These are phyloP conservation scores for Elongisporangium undulatum DNA, from an alignment of 352 stramenopile genomes.

Conservation along the genomic window DNA sequence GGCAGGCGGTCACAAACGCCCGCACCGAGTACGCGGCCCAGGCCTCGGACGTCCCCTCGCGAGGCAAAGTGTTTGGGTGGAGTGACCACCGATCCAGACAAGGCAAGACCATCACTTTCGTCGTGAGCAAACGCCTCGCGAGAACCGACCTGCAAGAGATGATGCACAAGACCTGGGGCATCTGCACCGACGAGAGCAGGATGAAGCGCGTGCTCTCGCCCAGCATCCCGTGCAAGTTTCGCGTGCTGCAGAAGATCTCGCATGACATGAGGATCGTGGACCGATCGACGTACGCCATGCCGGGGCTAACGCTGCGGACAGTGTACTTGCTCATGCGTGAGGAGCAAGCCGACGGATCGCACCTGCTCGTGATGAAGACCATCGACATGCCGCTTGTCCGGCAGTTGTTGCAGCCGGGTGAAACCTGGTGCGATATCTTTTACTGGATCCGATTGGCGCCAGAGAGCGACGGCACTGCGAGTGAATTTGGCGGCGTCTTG, in stretches of 20 bases:
- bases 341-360: slow-evolving; percentile 15
- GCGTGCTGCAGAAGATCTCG: slow-evolving; percentile 18
- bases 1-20: slow-evolving; percentile 27
- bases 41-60: slow-evolving; percentile 12
- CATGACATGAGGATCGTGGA: slow-evolving; percentile 24
- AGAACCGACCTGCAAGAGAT: slow-evolving; percentile 5
- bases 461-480: slow-evolving; percentile 3
- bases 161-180: slow-evolving; percentile 17
- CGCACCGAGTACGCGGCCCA: slow-evolving; percentile 26
- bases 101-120: slow-evolving; percentile 43
- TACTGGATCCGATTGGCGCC: slow-evolving; percentile 55
- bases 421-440: slow-evolving; percentile 63
- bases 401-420: slow-evolving; percentile 26
- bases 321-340: slow-evolving; percentile 39
- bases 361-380: slow-evolving; percentile 55
- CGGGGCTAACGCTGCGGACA: slow-evolving; percentile 27
- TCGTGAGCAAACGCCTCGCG: neutral
- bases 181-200: slow-evolving; percentile 15
- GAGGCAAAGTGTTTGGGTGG: slow-evolving; percentile 45
- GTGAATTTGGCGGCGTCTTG: slow-evolving; percentile 46
- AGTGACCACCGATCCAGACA: slow-evolving; percentile 33
- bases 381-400: slow-evolving; percentile 47
- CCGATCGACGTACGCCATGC: slow-evolving; percentile 10
- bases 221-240: slow-evolving; percentile 13
- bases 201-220: slow-evolving; percentile 16